phyloP scores from a whole-genome alignment of 768 basidiomycete species.

The Favolaschia claudopus region DNA sequence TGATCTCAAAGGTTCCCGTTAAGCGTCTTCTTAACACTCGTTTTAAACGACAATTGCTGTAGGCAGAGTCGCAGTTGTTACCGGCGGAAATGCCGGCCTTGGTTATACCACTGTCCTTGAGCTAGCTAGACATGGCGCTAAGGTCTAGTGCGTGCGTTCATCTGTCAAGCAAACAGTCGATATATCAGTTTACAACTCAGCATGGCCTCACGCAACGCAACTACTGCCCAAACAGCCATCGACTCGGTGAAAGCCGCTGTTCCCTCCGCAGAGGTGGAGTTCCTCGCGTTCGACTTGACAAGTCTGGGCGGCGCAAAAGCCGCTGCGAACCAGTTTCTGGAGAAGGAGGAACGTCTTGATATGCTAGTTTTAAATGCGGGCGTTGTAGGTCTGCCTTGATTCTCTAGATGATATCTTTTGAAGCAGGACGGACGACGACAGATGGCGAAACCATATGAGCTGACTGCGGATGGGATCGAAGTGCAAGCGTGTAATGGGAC shows the following conservation, averaged over 20 bases:
- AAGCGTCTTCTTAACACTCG: too few relatives aligned
- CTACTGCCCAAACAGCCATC: constrained; percentile 10
- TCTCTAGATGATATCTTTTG: too few relatives aligned
- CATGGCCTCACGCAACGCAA: background rate
- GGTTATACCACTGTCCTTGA: constrained; percentile 14
- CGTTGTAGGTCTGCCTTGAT: constrained; percentile 12
- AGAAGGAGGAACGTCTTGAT: constrained; percentile 12
- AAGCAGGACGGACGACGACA: too few relatives aligned
- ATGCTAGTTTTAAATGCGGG: constrained; percentile 23
- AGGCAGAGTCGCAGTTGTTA: constrained; percentile 13
- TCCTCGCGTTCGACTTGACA: constrained; percentile 12
- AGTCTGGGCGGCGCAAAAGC: constrained; percentile 5
- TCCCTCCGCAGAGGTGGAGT: background rate
- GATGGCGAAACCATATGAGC: constrained; percentile 13
- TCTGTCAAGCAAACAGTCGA: too few relatives aligned
- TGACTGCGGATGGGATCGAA: constrained; percentile 14
- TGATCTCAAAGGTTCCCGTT: background rate
- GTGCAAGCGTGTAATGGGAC: constrained; percentile 4
- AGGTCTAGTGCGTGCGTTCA: too few relatives aligned
- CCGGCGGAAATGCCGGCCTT: constrained; percentile 20
- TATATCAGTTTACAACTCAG: too few relatives aligned
- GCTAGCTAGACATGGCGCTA: constrained; percentile 17
- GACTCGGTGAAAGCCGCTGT: constrained; percentile 2
- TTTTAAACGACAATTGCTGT: too few relatives aligned
- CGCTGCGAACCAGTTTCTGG: constrained; percentile 18